These are phyloP conservation scores for Yarrowia divulgata DNA, from an alignment of 805 yeast genomes.

Conservation along the genomic window DNA sequence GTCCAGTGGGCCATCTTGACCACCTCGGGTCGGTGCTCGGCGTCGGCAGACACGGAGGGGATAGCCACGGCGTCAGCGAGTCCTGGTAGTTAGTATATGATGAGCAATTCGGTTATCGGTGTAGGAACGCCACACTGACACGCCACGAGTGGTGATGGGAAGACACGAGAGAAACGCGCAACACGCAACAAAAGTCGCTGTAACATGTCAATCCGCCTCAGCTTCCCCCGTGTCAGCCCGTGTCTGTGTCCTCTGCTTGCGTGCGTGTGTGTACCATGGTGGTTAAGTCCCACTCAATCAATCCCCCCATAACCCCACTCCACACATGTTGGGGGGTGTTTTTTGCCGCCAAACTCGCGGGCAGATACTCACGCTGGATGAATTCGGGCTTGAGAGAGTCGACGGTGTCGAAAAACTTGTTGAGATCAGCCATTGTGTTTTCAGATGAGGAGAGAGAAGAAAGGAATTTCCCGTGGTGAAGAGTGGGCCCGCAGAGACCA, in stretches of 20 bases:
- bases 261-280: no score
- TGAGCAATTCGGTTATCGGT: slow-evolving; percentile 6
- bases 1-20: slow-evolving; percentile 88
- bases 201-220: no score
- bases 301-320: not conserved
- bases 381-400: slow-evolving; percentile 68
- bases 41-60: slow-evolving; percentile 94
- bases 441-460: slow-evolving; percentile 33
- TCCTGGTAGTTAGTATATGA: slow-evolving; percentile 55
- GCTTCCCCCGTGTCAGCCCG: no score
- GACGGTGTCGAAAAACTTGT: slow-evolving; percentile 34
- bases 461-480: slow-evolving; percentile 17
- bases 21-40: slow-evolving; percentile 84
- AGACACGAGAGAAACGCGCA: not conserved
- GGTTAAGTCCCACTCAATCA: no score
- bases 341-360: not conserved
- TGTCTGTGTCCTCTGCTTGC: no score
- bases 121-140: slow-evolving; percentile 6
- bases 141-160: not conserved
- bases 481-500: slow-evolving; percentile 29
- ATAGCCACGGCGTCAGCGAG: slow-evolving; percentile 87
- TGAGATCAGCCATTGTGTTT: slow-evolving; percentile 38
- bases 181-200: no score
- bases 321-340: no score
- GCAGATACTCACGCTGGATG: slow-evolving; percentile 47